Conservation (phyloP, 2,329 filamentous ascomycete genomes). For the Penicillium sp. region DNA sequence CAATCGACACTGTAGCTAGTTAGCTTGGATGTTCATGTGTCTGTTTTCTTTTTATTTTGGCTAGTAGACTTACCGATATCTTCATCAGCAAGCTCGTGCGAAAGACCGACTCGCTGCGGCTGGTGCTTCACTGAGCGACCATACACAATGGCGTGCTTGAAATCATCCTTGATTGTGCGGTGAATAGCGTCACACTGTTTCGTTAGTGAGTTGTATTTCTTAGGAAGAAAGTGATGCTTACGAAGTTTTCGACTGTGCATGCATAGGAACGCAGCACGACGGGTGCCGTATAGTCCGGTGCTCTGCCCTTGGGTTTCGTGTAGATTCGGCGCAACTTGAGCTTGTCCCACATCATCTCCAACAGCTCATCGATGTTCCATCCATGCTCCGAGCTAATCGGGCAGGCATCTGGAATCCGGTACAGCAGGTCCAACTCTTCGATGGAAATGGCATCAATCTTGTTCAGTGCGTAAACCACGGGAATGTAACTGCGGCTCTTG, state of each 20-base stretch:
- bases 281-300: constrained; percentile 87
- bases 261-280: constrained; percentile 81
- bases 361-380: constrained; percentile 95
- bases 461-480: constrained; percentile 98
- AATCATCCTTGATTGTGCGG: constrained; percentile 91
- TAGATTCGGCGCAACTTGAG: constrained; percentile 88
- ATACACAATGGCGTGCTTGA: constrained; percentile 93
- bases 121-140: constrained; percentile 98
- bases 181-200: constrained; percentile 91
- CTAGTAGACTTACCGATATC: constrained; percentile 74
- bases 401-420: constrained; percentile 94
- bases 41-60: not conserved
- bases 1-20: constrained; percentile 57
- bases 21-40: constrained; percentile 21
- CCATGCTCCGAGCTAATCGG: constrained; percentile 97
- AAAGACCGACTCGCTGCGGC: constrained; percentile 88
- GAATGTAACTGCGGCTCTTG: constrained; percentile 92
- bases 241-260: constrained; percentile 95
- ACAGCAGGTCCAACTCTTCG: constrained; percentile 92
- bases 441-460: constrained; percentile 99
- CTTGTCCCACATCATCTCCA: constrained; percentile 99
- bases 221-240: constrained; percentile 55
- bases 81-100: constrained; percentile 90
- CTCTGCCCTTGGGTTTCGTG: constrained; percentile 94
- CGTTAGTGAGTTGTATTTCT: constrained; percentile 18